phyloP scores from a whole-genome alignment of 129 eudicot genomes.

The Saposhnikovia divaricata region DNA sequence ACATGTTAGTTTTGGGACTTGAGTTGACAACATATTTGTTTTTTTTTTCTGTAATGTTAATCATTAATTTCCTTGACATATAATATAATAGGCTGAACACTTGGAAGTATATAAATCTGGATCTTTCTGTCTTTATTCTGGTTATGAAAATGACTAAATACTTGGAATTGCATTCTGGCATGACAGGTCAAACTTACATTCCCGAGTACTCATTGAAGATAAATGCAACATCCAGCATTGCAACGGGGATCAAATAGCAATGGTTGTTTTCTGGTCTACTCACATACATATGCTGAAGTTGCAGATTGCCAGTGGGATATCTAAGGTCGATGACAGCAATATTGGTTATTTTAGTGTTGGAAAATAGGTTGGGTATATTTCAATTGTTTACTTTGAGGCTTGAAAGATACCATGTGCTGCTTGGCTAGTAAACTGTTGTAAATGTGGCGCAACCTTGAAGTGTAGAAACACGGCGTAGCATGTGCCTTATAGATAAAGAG shows the following conservation, averaged over 20 bases:
- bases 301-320: background rate
- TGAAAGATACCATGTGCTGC: conserved; percentile 11
- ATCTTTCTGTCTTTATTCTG: background rate
- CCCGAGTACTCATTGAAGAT: conserved; percentile 89
- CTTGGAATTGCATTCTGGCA: background rate
- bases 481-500: background rate
- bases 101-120: background rate
- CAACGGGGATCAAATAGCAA: conserved; percentile 43
- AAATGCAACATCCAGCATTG: conserved; percentile 82
- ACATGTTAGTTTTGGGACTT: background rate
- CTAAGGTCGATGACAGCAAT: conserved; percentile 5
- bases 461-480: background rate
- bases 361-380: background rate
- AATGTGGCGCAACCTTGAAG: background rate
- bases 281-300: background rate
- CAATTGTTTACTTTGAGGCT: background rate
- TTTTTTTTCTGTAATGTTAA: background rate
- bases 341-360: background rate
- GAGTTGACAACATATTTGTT: background rate
- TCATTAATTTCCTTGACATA: background rate
- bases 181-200: conserved; percentile 59
- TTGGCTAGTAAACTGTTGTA: background rate
- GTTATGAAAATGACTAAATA: background rate
- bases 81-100: too few species aligned
- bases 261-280: conserved; percentile 9